Base-by-base conservation (phyloP, 176 grass and related monocot genomes). In the Musa itinerans region DNA sequence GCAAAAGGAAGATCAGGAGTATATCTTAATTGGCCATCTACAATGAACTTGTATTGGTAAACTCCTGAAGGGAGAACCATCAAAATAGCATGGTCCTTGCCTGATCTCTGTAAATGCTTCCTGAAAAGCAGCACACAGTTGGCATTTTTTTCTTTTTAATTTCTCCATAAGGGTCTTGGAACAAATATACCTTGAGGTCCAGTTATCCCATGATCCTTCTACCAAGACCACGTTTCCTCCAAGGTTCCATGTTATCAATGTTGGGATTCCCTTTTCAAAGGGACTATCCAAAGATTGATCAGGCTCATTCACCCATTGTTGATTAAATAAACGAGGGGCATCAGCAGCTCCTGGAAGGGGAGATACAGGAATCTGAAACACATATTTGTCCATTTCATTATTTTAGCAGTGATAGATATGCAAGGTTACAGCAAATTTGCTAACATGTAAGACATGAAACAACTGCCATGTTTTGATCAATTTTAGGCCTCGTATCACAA, bases 121-220 rank as follows among this genome's bases (percentile, higher is more conserved):
- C 95, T 99, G 85, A 80, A 43, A 89, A 52, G 79, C 57, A 68
- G 65, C 61, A 74, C 83, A 80, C 34, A 52, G 56, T 75, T 79
- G 69, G 16, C 19, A 11, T 3, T 25, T 54, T 14, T 8, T 49
- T 34, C 77, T 78, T 51, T 51, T 13, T 11, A 78, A 17, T 57
- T 67, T 78, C 61, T 9, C 48, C 7, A 14, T 15, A 25, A 70
- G 50, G 1, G 0, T 76, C 65, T 9, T 9, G 29, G 27, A 16
- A 48, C 21, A 63, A 65, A 11, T 80, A 54, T 87, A 95, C 88
- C 91, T 92, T 81, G 96, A 83, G 84, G 79, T 92, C 96, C 96
- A 99, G 56, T 95, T 92, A 84, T 99, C 96, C 96, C 96, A 99
- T 72, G 91, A 99, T 76, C 96, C 96, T 86, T 99, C 96, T 70